Conservation (phyloP, 2,329 filamentous ascomycete genomes). For the Trichoderma atrobrunneum region DNA sequence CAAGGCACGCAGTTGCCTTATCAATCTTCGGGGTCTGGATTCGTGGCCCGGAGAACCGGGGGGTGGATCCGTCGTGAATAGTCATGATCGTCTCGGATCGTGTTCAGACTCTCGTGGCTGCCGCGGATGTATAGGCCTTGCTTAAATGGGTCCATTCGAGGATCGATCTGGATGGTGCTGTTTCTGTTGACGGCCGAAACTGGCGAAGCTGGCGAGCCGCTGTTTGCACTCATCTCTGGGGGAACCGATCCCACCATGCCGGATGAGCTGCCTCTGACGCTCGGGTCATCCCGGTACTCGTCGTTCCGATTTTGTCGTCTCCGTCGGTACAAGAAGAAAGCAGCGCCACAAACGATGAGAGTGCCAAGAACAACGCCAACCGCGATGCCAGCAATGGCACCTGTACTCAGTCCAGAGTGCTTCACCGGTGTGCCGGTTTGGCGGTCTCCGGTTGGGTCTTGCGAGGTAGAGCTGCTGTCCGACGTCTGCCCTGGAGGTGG, state of each 20-base stretch:
- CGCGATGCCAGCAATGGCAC: conserved; percentile 51
- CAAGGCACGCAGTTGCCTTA: neutral
- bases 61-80: conserved; percentile 60
- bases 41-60: conserved; percentile 60
- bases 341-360: conserved; percentile 36
- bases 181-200: conserved; percentile 47
- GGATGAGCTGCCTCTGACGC: conserved; percentile 50
- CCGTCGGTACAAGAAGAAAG: conserved; percentile 44
- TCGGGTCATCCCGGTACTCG: conserved; percentile 44
- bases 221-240: conserved; percentile 38
- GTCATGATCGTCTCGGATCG: conserved; percentile 62
- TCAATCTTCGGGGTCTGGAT: conserved; percentile 51
- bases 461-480: conserved; percentile 47
- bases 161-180: conserved; percentile 57
- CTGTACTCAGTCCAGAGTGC: conserved; percentile 39
- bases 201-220: conserved; percentile 32
- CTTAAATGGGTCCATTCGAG: conserved; percentile 60
- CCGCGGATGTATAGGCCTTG: conserved; percentile 55
- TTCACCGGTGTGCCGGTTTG: conserved; percentile 21
- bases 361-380: conserved; percentile 49
- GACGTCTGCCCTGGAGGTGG: conserved; percentile 38
- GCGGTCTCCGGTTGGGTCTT: conserved; percentile 22
- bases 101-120: conserved; percentile 62
- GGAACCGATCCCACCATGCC: conserved; percentile 46
- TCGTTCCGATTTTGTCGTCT: conserved; percentile 45